Percentiles rank a stretch among this genome's conserved stretches.
phyloP scores from a whole-genome alignment of 2,329 filamentous ascomycete species.

The Paramyrothecium roridum region DNA sequence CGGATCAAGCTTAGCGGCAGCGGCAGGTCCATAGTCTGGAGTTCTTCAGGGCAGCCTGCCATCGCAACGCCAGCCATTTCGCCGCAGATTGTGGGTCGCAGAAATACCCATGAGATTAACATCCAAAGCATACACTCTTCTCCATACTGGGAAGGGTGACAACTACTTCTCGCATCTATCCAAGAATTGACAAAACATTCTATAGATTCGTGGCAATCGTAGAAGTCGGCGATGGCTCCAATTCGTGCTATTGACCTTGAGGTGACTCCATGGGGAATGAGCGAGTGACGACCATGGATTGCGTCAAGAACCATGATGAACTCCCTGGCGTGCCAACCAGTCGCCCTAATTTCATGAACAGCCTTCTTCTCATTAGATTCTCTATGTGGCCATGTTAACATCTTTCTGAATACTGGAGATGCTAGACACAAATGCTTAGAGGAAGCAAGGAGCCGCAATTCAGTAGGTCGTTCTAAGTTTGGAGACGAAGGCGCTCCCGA shows the following conservation, averaged over 20 bases:
- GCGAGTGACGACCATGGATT: not conserved
- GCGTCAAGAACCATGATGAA: not conserved
- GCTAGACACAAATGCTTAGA: slow-evolving; percentile 1
- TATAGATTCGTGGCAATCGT: no score
- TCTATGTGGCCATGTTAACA: not conserved
- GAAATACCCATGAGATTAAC: not conserved
- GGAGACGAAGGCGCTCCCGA: no score
- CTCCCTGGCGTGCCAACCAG: not conserved
- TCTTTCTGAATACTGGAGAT: not conserved
- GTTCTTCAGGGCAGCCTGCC: no score
- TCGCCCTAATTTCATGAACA: not conserved
- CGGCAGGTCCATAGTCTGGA: no score
- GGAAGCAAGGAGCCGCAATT: not conserved
- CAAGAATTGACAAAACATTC: slow-evolving; percentile 4
- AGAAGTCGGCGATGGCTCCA: slow-evolving; percentile 4
- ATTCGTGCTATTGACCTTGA: slow-evolving; percentile 5
- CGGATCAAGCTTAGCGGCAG: no score
- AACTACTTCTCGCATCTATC: no score
- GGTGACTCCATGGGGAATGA: no score
- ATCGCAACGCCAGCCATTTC: no score
- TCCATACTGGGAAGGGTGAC: no score
- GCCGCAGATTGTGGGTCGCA: no score
- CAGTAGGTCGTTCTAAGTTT: not conserved
- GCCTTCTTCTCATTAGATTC: not conserved
- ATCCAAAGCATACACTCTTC: not conserved